Conservation (phyloP, 2,329 filamentous ascomycete species). For the Aspergillus terreus region DNA sequence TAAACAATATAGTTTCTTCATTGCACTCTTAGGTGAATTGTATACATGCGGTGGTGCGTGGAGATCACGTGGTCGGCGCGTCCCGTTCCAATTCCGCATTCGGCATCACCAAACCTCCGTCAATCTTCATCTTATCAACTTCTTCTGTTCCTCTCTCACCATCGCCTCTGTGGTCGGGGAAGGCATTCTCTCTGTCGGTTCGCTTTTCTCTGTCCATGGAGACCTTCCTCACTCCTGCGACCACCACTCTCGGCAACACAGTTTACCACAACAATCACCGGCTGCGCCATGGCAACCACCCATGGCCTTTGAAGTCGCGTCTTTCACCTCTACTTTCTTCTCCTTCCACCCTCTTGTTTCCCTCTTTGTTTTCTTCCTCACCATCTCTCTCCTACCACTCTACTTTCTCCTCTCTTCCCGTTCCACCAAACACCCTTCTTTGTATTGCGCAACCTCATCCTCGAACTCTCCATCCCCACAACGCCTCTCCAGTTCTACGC, state of each 20-base stretch:
- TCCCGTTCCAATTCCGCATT: too few relatives aligned
- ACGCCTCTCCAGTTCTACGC: neutral
- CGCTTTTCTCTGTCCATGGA: slow-evolving; percentile 9
- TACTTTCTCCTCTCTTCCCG: neutral
- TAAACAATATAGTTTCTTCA: too few relatives aligned
- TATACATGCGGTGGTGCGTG: too few relatives aligned
- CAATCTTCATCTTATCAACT: too few relatives aligned
- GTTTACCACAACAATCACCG: slow-evolving; percentile 7
- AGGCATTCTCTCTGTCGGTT: neutral
- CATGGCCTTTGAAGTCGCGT: slow-evolving; percentile 10
- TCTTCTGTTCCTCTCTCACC: too few relatives aligned
- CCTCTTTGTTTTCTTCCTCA: slow-evolving; percentile 4
- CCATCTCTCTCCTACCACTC: slow-evolving; percentile 2
- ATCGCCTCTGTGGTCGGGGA: too few relatives aligned
- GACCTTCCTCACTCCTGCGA: slow-evolving; percentile 6
- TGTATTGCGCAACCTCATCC: neutral
- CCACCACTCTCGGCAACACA: neutral
- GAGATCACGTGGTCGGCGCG: too few relatives aligned
- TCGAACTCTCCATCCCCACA: neutral
- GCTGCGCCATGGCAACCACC: slow-evolving; percentile 9
- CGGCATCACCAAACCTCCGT: too few relatives aligned
- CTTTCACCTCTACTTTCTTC: neutral
- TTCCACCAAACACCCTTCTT: neutral
- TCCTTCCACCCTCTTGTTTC: slow-evolving; percentile 4
- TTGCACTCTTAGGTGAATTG: too few relatives aligned